A percentile compares a stretch with the other conserved stretches of the same genome.
Conservation (phyloP, 2,329 filamentous ascomycete genomes). For the Fusarium camptoceras region DNA sequence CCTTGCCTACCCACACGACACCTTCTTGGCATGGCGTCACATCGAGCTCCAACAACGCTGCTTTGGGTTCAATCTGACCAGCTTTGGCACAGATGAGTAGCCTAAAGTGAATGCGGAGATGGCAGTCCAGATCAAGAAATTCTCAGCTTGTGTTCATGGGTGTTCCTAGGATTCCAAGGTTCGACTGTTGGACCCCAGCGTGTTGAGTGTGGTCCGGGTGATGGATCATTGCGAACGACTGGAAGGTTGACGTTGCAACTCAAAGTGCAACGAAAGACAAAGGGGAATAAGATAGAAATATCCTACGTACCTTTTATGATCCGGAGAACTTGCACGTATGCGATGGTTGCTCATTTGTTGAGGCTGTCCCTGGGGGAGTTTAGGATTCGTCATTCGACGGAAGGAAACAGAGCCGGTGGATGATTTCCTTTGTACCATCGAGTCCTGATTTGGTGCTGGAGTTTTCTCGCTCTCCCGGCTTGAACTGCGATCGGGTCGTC, state of each 20-base stretch:
- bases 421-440: constrained; percentile 54
- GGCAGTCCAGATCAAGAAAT: neutral
- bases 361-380: constrained; percentile 61
- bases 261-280: neutral
- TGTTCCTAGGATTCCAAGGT: neutral
- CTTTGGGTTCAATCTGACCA: constrained; percentile 24
- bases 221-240: neutral
- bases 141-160: neutral
- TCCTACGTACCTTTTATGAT: constrained; percentile 59
- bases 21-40: constrained; percentile 24
- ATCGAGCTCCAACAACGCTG: constrained; percentile 14
- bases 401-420: constrained; percentile 63
- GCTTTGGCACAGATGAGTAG: constrained; percentile 6
- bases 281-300: neutral
- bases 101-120: neutral
- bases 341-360: constrained; percentile 58
- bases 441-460: constrained; percentile 27
- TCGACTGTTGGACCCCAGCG: neutral
- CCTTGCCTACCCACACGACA: constrained; percentile 1
- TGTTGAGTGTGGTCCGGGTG: neutral
- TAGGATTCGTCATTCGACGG: constrained; percentile 56
- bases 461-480: constrained; percentile 46
- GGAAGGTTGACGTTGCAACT: neutral
- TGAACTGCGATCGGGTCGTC: constrained; percentile 40
- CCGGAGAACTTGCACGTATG: constrained; percentile 61